Percentiles rank a stretch among this genome's conserved stretches.
Conservation (phyloP, 805 yeast genomes). For the Candida sanyiensis region DNA sequence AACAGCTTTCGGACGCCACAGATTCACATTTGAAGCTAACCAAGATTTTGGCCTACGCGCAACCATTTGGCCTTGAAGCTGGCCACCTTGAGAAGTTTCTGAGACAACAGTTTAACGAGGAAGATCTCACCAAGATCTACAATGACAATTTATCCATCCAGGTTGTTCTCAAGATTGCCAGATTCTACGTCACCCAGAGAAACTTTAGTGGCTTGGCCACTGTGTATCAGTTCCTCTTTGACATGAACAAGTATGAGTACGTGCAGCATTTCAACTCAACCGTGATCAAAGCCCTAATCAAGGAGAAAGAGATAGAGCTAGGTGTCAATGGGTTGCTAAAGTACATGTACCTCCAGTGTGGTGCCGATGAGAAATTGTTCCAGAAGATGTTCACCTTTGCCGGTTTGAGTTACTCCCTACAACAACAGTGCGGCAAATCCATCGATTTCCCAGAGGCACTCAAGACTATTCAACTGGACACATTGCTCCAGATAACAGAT, state of each 20-base stretch:
- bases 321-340: conserved; percentile 15
- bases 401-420: conserved; percentile 10
- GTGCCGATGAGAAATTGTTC: conserved; percentile 13
- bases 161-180: conserved; percentile 10
- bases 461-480: conserved; percentile 13
- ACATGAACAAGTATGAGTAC: conserved; percentile 5
- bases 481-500: conserved; percentile 10
- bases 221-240: conserved; percentile 9
- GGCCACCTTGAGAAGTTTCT: conserved; percentile 11
- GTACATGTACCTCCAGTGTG: conserved; percentile 7
- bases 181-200: conserved; percentile 10
- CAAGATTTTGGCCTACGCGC: conserved; percentile 10
- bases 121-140: not conserved
- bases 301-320: conserved; percentile 15
- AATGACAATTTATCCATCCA: conserved; percentile 5
- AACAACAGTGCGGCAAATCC: conserved; percentile 1
- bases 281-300: conserved; percentile 9
- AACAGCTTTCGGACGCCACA: conserved; percentile 6
- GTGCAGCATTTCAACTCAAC: conserved; percentile 8
- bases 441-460: conserved; percentile 12
- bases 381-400: conserved; percentile 8
- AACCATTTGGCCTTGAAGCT: conserved; percentile 11
- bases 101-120: conserved; percentile 9
- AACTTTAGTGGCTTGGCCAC: conserved; percentile 11
- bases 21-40: conserved; percentile 19